phyloP scores from a whole-genome alignment of 2,329 filamentous ascomycete species.

The Phialophora expanda region DNA sequence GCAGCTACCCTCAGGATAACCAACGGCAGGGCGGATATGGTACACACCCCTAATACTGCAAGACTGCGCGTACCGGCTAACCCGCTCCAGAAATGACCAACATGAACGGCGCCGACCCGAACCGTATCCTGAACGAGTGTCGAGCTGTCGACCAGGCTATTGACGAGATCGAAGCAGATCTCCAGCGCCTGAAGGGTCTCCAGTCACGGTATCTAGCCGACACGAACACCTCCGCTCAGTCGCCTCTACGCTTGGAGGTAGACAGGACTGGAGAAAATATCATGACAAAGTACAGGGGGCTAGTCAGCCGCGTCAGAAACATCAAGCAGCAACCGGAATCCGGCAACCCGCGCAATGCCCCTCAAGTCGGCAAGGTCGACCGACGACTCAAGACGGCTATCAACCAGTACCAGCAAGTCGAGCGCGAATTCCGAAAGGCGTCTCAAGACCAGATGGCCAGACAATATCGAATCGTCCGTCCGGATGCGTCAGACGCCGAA shows the following conservation, averaged over 20 bases:
- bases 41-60: conserved; percentile 24
- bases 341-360: conserved; percentile 71
- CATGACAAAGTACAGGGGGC: conserved; percentile 78
- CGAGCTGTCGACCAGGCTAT: conserved; percentile 79
- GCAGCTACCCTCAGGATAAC: conserved; percentile 46
- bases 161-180: conserved; percentile 72
- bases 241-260: conserved; percentile 70
- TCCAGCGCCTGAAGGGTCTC: conserved; percentile 72
- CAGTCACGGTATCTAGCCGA: conserved; percentile 77
- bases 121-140: conserved; percentile 83
- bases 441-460: conserved; percentile 83
- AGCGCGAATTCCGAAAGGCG: conserved; percentile 78
- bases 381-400: conserved; percentile 80
- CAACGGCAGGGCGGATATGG: conserved; percentile 58
- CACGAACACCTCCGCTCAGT: conserved; percentile 71
- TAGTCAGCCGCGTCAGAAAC: conserved; percentile 77
- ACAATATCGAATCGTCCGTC: conserved; percentile 87
- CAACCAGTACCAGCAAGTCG: conserved; percentile 78
- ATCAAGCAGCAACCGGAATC: conserved; percentile 84
- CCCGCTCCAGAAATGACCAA: conserved; percentile 50
- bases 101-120: conserved; percentile 62
- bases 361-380: conserved; percentile 82
- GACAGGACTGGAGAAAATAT: conserved; percentile 77
- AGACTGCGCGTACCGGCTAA: conserved; percentile 21
- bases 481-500: conserved; percentile 78